These are phyloP conservation scores for Aspergillus sp. DNA, from an alignment of 2,329 filamentous ascomycete species.

Conservation along the genomic window DNA sequence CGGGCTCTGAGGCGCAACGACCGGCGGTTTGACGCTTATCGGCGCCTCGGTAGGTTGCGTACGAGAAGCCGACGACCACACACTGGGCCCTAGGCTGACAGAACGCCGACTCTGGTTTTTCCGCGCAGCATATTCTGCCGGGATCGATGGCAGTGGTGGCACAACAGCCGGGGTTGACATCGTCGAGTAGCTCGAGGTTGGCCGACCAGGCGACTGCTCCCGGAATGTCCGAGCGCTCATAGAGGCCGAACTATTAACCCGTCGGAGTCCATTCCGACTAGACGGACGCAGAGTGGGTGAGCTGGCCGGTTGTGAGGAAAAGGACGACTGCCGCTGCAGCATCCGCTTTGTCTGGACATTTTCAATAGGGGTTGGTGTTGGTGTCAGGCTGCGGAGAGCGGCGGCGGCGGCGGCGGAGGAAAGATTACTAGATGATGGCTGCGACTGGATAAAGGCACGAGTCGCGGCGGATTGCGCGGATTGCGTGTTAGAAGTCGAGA, in stretches of 20 bases:
- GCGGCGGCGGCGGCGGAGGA: slow-evolving; percentile 85
- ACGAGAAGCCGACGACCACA: slow-evolving; percentile 48
- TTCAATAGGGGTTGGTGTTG: slow-evolving; percentile 75
- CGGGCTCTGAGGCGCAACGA: slow-evolving; percentile 16
- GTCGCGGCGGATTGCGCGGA: slow-evolving; percentile 77
- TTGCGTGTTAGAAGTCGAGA: slow-evolving; percentile 64
- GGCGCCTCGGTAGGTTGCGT: slow-evolving; percentile 41
- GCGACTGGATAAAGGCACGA: slow-evolving; percentile 73
- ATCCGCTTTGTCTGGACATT: slow-evolving; percentile 87
- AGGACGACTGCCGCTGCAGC: slow-evolving; percentile 68
- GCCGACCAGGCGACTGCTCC: slow-evolving; percentile 63
- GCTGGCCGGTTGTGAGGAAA: slow-evolving; percentile 63
- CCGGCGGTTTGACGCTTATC: slow-evolving; percentile 39
- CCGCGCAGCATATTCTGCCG: slow-evolving; percentile 46
- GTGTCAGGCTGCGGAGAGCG: slow-evolving; percentile 75
- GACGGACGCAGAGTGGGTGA: slow-evolving; percentile 41
- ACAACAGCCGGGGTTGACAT: slow-evolving; percentile 46
- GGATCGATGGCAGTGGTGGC: slow-evolving; percentile 76
- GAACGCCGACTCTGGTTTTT: slow-evolving; percentile 42
- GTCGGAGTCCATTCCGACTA: slow-evolving; percentile 53
- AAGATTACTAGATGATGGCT: slow-evolving; percentile 63
- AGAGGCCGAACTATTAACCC: slow-evolving; percentile 70
- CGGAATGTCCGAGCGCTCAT: slow-evolving; percentile 91
- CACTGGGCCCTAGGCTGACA: slow-evolving; percentile 52
- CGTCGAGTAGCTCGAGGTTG: slow-evolving; percentile 44